Evolutionary conservation across 2,329 filamentous ascomycete genomes (phyloP).

Genomic region (Exophiala bonariae): DNA sequence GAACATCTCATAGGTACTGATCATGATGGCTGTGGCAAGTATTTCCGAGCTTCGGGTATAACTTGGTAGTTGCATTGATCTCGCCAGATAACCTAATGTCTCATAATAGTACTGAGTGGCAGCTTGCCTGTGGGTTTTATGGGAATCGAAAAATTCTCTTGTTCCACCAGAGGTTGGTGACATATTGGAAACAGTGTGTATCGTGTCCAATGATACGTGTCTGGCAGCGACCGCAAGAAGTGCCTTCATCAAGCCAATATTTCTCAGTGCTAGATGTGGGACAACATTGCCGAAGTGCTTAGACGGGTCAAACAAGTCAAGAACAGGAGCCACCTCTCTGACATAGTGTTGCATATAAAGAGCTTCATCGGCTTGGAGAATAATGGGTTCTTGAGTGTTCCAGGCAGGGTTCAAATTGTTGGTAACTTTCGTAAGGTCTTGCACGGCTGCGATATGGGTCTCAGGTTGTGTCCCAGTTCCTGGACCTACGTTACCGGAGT

Average conservation of each 20-base stretch:
- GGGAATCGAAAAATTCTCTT: slow-evolving; percentile 8
- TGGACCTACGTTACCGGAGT: too few relatives aligned
- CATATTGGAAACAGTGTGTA: not conserved
- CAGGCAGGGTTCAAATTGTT: not conserved
- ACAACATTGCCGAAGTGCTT: slow-evolving; percentile 37
- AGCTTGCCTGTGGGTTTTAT: slow-evolving; percentile 37
- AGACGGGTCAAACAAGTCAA: slow-evolving; percentile 43
- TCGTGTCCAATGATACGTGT: slow-evolving; percentile 45
- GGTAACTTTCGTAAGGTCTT: not conserved
- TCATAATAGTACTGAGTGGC: slow-evolving; percentile 61
- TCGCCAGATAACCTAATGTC: slow-evolving; percentile 61
- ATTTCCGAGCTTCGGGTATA: slow-evolving; percentile 61
- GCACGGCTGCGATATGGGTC: too few relatives aligned
- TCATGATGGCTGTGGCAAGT: slow-evolving; percentile 58
- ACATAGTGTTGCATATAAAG: slow-evolving; percentile 5
- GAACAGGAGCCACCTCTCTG: slow-evolving; percentile 3
- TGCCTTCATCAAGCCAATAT: slow-evolving; percentile 59
- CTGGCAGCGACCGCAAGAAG: slow-evolving; percentile 56
- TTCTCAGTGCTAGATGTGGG: slow-evolving; percentile 38
- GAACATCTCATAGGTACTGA: slow-evolving; percentile 61
- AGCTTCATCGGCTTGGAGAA: slow-evolving; percentile 1
- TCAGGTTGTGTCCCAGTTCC: too few relatives aligned
- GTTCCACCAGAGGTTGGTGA: not conserved
- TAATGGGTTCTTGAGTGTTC: slow-evolving; percentile 7
- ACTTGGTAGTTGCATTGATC: slow-evolving; percentile 57